A percentile compares a stretch with the other conserved stretches of the same genome.
Evolutionary conservation across 2,329 filamentous ascomycete species (phyloP).

Genomic region (Ophiocordyceps polyrhachis-furcata): DNA sequence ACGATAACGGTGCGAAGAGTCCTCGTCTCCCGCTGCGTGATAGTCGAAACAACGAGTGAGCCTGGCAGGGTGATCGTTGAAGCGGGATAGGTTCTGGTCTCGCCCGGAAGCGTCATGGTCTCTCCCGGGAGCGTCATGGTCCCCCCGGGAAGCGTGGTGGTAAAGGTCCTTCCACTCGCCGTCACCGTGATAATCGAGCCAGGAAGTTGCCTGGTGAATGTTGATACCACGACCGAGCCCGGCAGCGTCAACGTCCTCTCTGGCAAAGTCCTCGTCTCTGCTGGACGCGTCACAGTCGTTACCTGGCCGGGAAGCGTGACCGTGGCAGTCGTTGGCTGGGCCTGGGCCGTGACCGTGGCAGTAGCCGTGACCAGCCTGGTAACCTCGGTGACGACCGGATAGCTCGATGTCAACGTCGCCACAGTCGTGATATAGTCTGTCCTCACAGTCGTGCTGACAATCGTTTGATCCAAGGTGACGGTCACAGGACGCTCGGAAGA

Average conservation of each 20-base stretch:
- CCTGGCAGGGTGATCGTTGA: slow-evolving; percentile 3
- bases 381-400: slow-evolving; percentile 4
- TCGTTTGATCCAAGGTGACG: slow-evolving; percentile 4
- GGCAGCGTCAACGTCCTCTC: neutral
- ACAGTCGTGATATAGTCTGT: slow-evolving; percentile 4
- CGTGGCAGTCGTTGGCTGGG: neutral
- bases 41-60: neutral
- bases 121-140: slow-evolving; percentile 4
- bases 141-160: neutral
- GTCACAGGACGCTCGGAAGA: slow-evolving; percentile 4
- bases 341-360: slow-evolving; percentile 1
- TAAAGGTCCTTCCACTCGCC: neutral
- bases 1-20: neutral
- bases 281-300: slow-evolving; percentile 2
- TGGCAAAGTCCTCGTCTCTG: slow-evolving; percentile 1
- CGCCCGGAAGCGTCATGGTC: neutral
- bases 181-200: neutral
- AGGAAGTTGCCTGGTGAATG: neutral
- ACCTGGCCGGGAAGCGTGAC: slow-evolving; percentile 1
- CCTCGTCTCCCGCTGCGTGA: slow-evolving; percentile 1
- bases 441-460: slow-evolving; percentile 3
- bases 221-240: neutral
- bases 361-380: slow-evolving; percentile 2
- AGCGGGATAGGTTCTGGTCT: neutral
- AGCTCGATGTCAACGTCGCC: slow-evolving; percentile 4